Evolutionary conservation across 2,329 filamentous ascomycete species (phyloP).

Genomic region (Periconia sp.): DNA sequence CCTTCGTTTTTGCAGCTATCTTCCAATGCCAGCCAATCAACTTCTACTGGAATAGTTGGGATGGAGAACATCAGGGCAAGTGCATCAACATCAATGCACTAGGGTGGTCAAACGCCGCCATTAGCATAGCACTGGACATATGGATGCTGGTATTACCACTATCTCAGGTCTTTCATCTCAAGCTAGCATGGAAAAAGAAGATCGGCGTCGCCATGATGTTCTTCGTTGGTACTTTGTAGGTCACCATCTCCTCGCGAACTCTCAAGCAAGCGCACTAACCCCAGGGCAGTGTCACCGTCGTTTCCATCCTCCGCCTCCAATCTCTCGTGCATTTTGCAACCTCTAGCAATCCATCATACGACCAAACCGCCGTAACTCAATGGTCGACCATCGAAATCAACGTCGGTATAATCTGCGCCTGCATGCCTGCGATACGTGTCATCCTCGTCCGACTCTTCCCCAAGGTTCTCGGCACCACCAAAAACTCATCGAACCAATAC

Average conservation of each 20-base stretch:
- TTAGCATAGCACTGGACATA: slow-evolving; percentile 34
- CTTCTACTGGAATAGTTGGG: slow-evolving; percentile 35
- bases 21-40: slow-evolving; percentile 39
- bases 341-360: slow-evolving; percentile 50
- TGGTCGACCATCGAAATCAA: slow-evolving; percentile 54
- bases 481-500: slow-evolving; percentile 15
- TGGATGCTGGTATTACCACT: slow-evolving; percentile 37
- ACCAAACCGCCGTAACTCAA: slow-evolving; percentile 47
- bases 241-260: too few species aligned
- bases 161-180: slow-evolving; percentile 32
- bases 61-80: slow-evolving; percentile 25
- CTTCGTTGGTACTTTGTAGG: slow-evolving; percentile 42
- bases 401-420: slow-evolving; percentile 53
- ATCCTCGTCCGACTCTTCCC: slow-evolving; percentile 48
- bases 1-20: slow-evolving; percentile 17
- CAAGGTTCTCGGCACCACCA: slow-evolving; percentile 43
- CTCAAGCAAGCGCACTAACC: too few species aligned
- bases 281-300: slow-evolving; percentile 47
- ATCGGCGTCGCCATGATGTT: slow-evolving; percentile 42
- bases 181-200: slow-evolving; percentile 40
- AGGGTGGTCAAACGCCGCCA: slow-evolving; percentile 33
- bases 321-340: slow-evolving; percentile 51
- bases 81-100: slow-evolving; percentile 41
- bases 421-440: slow-evolving; percentile 50
- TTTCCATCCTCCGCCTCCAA: slow-evolving; percentile 53